Evolutionary conservation across 2,329 filamentous ascomycete genomes (phyloP).

Genomic region (Curvularia verruculosa): DNA sequence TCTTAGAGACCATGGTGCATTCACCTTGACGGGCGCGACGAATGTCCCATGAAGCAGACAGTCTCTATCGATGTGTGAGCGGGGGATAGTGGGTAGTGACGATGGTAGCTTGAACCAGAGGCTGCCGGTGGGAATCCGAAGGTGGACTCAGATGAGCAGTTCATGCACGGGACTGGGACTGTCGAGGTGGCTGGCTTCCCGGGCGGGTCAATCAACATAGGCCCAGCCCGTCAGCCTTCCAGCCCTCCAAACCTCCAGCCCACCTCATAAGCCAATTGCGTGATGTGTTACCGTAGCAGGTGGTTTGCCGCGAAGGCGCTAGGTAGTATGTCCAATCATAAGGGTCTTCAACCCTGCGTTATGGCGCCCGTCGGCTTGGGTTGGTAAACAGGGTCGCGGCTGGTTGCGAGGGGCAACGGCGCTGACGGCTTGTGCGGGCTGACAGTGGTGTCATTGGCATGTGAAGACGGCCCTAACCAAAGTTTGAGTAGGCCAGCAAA

Average conservation of each 20-base stretch:
- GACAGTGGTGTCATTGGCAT: neutral
- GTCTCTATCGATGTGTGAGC: conserved; percentile 4
- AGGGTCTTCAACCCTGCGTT: neutral
- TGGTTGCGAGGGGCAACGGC: conserved; percentile 13
- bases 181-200: conserved; percentile 34
- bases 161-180: conserved; percentile 40
- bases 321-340: conserved; percentile 21
- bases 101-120: conserved; percentile 15
- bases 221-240: conserved; percentile 25
- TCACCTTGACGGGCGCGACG: conserved; percentile 27
- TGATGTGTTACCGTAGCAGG: conserved; percentile 23
- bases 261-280: conserved; percentile 21
- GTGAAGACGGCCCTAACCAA: neutral
- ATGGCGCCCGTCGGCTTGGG: neutral
- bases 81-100: conserved; percentile 9
- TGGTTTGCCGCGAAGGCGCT: conserved; percentile 20
- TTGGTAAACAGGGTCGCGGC: conserved; percentile 14
- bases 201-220: conserved; percentile 45
- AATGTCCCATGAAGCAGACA: conserved; percentile 26
- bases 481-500: no score
- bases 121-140: conserved; percentile 19
- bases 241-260: conserved; percentile 8
- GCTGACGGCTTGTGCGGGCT: neutral
- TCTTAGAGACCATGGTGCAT: conserved; percentile 13
- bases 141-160: conserved; percentile 39